phyloP scores from a whole-genome alignment of 2,329 filamentous ascomycete species.

The Diplodia mutila region DNA sequence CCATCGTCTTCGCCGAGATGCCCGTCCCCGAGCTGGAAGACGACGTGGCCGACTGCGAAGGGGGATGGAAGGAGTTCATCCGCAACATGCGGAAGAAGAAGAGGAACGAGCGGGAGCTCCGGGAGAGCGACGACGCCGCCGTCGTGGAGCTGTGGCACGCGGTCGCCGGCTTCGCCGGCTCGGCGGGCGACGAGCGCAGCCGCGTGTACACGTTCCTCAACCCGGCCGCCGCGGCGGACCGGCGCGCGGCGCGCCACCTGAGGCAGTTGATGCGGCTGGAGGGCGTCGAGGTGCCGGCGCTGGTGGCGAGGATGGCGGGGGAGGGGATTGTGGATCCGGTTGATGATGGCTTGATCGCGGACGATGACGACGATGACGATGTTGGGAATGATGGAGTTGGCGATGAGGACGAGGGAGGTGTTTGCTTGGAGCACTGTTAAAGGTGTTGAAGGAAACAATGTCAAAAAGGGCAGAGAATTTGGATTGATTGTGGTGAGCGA shows the following conservation, averaged over 20 bases:
- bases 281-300: not conserved
- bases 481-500: too few relatives aligned
- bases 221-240: not conserved
- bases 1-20: conserved; percentile 2
- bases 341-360: not conserved
- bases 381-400: not conserved
- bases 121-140: not conserved
- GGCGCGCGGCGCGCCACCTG: not conserved
- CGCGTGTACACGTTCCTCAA: not conserved
- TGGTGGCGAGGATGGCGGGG: conserved; percentile 1
- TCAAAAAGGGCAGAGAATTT: too few relatives aligned
- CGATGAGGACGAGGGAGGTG: not conserved
- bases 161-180: not conserved
- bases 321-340: not conserved
- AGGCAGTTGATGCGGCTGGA: not conserved
- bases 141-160: not conserved
- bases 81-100: too few relatives aligned
- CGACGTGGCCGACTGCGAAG: not conserved
- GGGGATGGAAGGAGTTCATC: too few relatives aligned
- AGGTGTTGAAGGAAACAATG: too few relatives aligned
- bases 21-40: not conserved
- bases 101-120: not conserved
- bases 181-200: not conserved
- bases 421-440: not conserved
- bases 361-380: conserved; percentile 29